These are phyloP conservation scores for Phytophthora palmivora DNA, from an alignment of 352 stramenopile genomes.

Conservation along the genomic window DNA sequence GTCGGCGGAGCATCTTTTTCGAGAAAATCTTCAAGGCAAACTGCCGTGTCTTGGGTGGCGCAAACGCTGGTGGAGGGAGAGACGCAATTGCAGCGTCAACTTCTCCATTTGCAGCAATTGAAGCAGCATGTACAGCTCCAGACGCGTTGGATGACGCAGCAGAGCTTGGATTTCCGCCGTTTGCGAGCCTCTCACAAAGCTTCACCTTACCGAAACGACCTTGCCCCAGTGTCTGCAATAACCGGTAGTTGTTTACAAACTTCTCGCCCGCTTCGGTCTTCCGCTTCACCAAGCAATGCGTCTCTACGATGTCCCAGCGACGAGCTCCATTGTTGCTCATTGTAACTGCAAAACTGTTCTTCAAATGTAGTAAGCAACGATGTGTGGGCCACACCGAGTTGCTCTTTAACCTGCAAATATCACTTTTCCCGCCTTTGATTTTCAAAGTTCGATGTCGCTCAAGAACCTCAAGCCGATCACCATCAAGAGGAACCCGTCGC, in stretches of 20 bases:
- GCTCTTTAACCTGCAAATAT: not conserved
- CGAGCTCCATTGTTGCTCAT: constrained; percentile 27
- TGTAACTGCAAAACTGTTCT: constrained; percentile 1
- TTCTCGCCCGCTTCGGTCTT: constrained; percentile 61
- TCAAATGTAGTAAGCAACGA: not conserved
- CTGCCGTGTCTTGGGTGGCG: constrained; percentile 36
- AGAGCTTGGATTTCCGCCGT: constrained; percentile 5
- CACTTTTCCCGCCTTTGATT: constrained; percentile 3
- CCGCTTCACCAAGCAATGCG: constrained; percentile 48
- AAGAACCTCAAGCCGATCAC: constrained; percentile 79
- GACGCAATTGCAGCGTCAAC: constrained; percentile 5
- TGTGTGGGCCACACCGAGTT: not conserved
- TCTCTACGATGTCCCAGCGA: constrained; percentile 81
- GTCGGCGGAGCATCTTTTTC: constrained; percentile 73
- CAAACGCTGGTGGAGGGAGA: constrained; percentile 25
- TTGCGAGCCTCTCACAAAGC: constrained; percentile 68
- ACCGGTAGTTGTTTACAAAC: constrained; percentile 84
- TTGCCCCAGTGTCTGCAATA: constrained; percentile 73
- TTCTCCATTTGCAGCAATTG: constrained; percentile 1
- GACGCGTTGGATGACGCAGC: constrained; percentile 1
- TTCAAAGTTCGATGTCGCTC: constrained; percentile 47
- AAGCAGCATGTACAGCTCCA: not conserved
- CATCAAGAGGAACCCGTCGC: constrained; percentile 47
- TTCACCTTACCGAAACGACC: constrained; percentile 90
- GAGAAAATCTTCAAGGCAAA: constrained; percentile 91